Base-by-base conservation (phyloP, 1,284 basidiomycete species). In the Trichosporon sp. region DNA sequence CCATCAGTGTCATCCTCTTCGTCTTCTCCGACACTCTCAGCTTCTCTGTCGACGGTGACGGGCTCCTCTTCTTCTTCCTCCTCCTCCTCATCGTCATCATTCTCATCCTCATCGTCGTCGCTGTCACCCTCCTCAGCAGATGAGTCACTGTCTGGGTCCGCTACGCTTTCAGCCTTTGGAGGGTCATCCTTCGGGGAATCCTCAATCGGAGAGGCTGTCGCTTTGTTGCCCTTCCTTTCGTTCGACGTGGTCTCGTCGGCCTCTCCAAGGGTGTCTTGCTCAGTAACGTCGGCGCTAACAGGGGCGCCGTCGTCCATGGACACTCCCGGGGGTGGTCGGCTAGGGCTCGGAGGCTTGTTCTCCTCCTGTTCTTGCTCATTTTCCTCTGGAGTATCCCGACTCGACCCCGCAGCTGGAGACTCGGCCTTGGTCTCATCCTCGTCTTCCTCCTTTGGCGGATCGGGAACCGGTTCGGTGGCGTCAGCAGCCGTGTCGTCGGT, bases 1-100 rank as follows among this genome's bases (percentile, higher is more conserved):
- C 87, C 66, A 14, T 65, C 68, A 0, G 26, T 68, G 12, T 65
- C 40, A 10, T 65, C 68, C 11, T 59, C 48, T 26, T 59, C 71
- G 12, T 67, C 65, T 12, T 64, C 65, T 0, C 51, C 51, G 19
- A 54, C 66, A 4, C 64, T 56, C 38, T 35, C 56, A 11, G 26
- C 67, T 21, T 61, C 40, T 6, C 19, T 5, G 1, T 54, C 35
- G 11, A 19, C 65, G 4, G 12, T 10, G 4, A 51, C 35, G 11
- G 10, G n/a, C 4, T 40, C 59, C 19, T 35, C 31, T 19, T 31
- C 40, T 4, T 69, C 65, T 21, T 32, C 59, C 11, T 48, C 37
- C 46, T 48, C 68, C n/a, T 65, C 21, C 2, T 32, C 61, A 10
- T 61, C 32, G 5, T 35, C 31, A 1, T 35, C 59, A 6, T 6